Conservation (phyloP, 306 rosid species). For the Pterocarpus santalinus region DNA sequence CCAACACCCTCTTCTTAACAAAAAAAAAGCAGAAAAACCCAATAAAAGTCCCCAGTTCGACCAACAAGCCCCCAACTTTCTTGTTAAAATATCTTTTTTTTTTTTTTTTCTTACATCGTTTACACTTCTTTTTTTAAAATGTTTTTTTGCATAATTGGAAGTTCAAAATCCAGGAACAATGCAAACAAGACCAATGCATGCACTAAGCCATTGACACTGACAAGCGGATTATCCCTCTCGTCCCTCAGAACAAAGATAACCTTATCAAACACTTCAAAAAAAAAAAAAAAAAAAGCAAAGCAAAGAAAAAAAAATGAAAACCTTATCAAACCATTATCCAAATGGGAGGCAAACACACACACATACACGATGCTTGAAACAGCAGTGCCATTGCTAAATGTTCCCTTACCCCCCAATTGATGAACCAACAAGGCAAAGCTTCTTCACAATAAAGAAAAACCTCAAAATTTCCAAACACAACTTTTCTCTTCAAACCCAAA, state of each 20-base stretch:
- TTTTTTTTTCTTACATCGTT: too few relatives aligned
- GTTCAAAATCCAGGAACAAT: not conserved
- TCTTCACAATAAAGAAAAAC: slow-evolving; percentile 1
- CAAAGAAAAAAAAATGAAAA: slow-evolving; percentile 8
- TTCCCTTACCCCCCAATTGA: not conserved
- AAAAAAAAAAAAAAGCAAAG: too few relatives aligned
- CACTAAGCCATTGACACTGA: not conserved
- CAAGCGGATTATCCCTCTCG: not conserved
- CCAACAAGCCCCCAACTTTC: too few relatives aligned
- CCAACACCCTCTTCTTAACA: too few relatives aligned
- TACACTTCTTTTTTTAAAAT: too few relatives aligned
- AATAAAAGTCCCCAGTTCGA: too few relatives aligned
- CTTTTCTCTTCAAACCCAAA: not conserved
- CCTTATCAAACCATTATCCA: slow-evolving; percentile 43
- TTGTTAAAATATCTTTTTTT: too few relatives aligned
- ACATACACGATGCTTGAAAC: not conserved
- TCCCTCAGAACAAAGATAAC: slow-evolving; percentile 40
- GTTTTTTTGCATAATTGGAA: not conserved
- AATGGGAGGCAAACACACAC: slow-evolving; percentile 1
- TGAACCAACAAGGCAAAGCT: not conserved
- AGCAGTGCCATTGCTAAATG: not conserved
- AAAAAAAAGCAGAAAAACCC: too few relatives aligned
- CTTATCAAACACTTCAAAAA: not conserved
- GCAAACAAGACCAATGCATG: not conserved
- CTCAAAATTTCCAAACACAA: not conserved